phyloP scores from a whole-genome alignment of 2,329 filamentous ascomycete species.

The Sordariomycetes sp. region DNA sequence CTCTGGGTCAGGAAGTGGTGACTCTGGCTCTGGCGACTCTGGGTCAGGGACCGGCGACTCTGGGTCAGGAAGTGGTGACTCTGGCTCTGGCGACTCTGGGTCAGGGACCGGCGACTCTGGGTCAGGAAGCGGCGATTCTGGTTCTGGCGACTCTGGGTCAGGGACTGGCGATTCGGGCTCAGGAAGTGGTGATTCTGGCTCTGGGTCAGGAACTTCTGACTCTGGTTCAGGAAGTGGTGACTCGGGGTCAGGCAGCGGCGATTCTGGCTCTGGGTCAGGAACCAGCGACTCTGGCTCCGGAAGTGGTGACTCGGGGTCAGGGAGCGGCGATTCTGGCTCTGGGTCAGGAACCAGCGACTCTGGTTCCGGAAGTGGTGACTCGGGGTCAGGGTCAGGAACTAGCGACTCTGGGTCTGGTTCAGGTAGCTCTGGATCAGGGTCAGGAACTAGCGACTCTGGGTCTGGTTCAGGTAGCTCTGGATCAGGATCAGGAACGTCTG shows the following conservation, averaged over 20 bases:
- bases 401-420: background rate
- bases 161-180: background rate
- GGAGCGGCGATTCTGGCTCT: background rate
- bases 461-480: conserved; percentile 2
- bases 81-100: background rate
- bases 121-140: background rate
- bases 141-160: no score
- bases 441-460: conserved; percentile 4
- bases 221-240: background rate
- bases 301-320: background rate
- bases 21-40: background rate
- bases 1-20: background rate
- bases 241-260: background rate
- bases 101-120: no score
- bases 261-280: background rate
- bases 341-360: background rate
- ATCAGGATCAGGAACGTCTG: background rate
- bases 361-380: background rate
- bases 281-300: background rate
- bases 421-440: background rate
- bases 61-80: no score
- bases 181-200: background rate
- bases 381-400: background rate
- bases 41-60: background rate
- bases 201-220: background rate